Conservation (phyloP, 495 filamentous ascomycete species). For the Chaetomidium leptoderma region DNA sequence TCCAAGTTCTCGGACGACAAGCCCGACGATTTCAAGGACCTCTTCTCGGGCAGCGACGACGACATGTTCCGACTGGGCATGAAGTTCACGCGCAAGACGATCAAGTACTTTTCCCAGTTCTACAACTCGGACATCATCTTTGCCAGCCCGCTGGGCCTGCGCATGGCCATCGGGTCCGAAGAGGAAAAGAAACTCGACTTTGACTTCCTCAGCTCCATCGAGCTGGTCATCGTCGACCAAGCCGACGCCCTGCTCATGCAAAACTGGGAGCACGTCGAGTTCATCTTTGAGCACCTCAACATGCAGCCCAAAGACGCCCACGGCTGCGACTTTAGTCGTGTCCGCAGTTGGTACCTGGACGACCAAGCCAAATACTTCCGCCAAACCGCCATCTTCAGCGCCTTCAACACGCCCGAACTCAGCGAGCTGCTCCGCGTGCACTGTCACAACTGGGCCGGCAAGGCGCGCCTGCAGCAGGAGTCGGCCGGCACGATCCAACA, state of each 20-base stretch:
- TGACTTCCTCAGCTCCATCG: constrained; percentile 90
- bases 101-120: constrained; percentile 93
- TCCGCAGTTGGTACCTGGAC: constrained; percentile 89
- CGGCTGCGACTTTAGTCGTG: constrained; percentile 89
- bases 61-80: constrained; percentile 92
- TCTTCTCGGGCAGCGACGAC: constrained; percentile 92
- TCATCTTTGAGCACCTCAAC: constrained; percentile 88
- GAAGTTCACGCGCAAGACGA: constrained; percentile 90
- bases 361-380: constrained; percentile 72
- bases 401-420: constrained; percentile 85
- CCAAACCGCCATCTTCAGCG: constrained; percentile 74
- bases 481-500: constrained; percentile 66
- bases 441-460: constrained; percentile 76
- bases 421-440: constrained; percentile 70
- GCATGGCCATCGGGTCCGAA: constrained; percentile 79
- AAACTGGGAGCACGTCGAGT: constrained; percentile 94
- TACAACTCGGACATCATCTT: constrained; percentile 95
- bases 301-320: constrained; percentile 83
- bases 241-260: constrained; percentile 94
- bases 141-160: constrained; percentile 80
- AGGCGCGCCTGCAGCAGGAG: constrained; percentile 60
- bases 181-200: constrained; percentile 71
- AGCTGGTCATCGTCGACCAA: constrained; percentile 84
- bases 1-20: constrained; percentile 67
- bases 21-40: constrained; percentile 80